Evolutionary conservation across 140 eudicot species (phyloP), one percentile per base, ranked within the genome.

Genomic region (Ambrosia hybrid): DNA sequence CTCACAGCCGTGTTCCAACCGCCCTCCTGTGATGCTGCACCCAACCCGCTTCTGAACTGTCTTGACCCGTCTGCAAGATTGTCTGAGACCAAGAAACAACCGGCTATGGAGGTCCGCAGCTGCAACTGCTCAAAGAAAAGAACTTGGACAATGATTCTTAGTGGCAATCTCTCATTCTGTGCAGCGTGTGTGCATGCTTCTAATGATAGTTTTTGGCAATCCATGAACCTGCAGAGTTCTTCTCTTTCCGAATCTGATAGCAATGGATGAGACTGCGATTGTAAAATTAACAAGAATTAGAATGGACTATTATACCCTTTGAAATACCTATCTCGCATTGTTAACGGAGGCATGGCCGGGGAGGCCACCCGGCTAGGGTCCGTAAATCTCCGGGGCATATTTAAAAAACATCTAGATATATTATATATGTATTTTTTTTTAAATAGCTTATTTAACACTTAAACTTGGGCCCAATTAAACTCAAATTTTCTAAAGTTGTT

Each of bases 141-240:
- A 72, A 94, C 99, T 81, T 94, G 99, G 58, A 94, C 97, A 56
- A 94, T 86, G 48, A 90, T 71, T 78, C 99, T 81, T 45, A 94
- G 78, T 1, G 99, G 99, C 9, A 94, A 86, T 80, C 97, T 82
- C 73, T 94, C 97, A 21, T 94, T 94, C 53, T 94, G 97, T 6
- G 99, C 99, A 10, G 97, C 99, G 9, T 94, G 97, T 12, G 99
- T 94, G 84, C 97, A 90, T 10, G 99, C 99, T 85, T 94, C 99
- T 57, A 94, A 79, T 43, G 99, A 94, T 52, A 94, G 96, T 72
- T 94, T 94, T 58, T 90, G 99, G 86, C 96, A 94, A 80, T 94
- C 99, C 87, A 94, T 86, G 51, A 94, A 85, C 75, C 96, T 76
- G 89, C 97, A 90, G 65, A 94, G 91, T 72, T 91, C 88, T 76